Evolutionary conservation across 345 rosid species (phyloP), one percentile per base, ranked within the genome.

Genomic region (Populus euphratica): DNA sequence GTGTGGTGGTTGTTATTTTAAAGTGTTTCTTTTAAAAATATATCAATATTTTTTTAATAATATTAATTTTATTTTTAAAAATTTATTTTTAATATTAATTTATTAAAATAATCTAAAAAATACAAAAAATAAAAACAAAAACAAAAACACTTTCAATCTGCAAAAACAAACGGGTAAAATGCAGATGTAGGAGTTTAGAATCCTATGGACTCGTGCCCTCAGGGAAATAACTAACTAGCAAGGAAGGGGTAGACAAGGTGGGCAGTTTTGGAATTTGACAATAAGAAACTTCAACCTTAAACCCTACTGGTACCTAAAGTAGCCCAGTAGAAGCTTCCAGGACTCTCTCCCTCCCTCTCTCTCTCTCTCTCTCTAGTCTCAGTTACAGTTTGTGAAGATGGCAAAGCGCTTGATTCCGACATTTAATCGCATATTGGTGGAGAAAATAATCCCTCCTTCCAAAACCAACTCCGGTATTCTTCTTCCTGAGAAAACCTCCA

Each of bases 371-470:
- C 33, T 17, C 43, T 27, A 12, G 31, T 8, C 35, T n/a, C 76
- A 1, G 31, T 50, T 29, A 14, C 27, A 38, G 29, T 13, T 14
- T 20, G 20, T n/a, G 62, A 50, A 69, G 33, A 81, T 81, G 77
- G 80, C 80, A 17, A 76, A 72, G 80, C 80, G 80, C 59, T 71
- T 76, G 38, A 44, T 81, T 41, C 80, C 80, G 8, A 21, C 79
- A 1, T 63, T 81, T 6, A 81, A 76, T 59, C 80, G 83, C 70
- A 59, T 81, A 56, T 23, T 81, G 83, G 71, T 81, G 25, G 83
- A 81, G 83, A 81, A 81, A 66, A 68, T 81, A 17, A 29, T 81
- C 21, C 76, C 80, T 59, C 83, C 83, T 41, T 76, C 83, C 33
- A 73, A 54, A 47, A 81, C 83, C 73, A 56, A 25, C 41, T 56